Base-by-base conservation (phyloP, 441 rosid genomes). In the Gossypium davidsonii region DNA sequence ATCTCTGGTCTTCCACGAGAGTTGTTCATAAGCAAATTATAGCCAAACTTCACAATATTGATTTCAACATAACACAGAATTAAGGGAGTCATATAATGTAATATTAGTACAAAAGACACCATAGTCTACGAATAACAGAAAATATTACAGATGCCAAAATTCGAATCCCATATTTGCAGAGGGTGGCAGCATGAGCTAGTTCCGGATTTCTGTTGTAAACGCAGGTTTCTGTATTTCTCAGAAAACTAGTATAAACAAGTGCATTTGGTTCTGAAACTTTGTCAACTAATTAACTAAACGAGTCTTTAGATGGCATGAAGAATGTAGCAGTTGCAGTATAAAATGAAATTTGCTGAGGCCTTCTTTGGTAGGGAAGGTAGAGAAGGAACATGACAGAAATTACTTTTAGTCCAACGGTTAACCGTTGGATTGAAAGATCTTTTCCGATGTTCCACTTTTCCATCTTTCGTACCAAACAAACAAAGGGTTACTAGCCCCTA, bases 181-280 rank as follows among this genome's bases (percentile, higher is more conserved):
- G 14, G 49, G 49, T 44, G n/a, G 49, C n/a, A 44, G 49, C 49
- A 44, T 44, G 49, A 44, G 3, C 49, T 8, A 44, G 49, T 44
- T 44, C 49, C 49, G 3, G 14, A 31, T 5, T 12, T 58, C 25
- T 42, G 25, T 5, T 28, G 31, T 28, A 28, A 28, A 28, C 31
- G 4, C 31, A 28, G 31, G 46, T 26, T 51, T 68, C 39, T 17
- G n/a, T 42, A 10, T 73, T 57, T 75, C 57, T 21, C 49, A 9
- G 60, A 58, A 63, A 42, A 68, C 49, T 61, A 59, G 57, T 34
- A 71, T 44, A 6, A 42, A 65, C 18, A 59, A 31, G 44, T 59
- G n/a, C 65, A 44, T 31, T 11, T 58, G 55, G 52, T 80, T 57
- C 67, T 73, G 65, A 74, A 64, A 60, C 34, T 31, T 49, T 26